Evolutionary conservation across 108 stramenopile genomes (phyloP).

Genomic region (Skeletonema potamos): DNA sequence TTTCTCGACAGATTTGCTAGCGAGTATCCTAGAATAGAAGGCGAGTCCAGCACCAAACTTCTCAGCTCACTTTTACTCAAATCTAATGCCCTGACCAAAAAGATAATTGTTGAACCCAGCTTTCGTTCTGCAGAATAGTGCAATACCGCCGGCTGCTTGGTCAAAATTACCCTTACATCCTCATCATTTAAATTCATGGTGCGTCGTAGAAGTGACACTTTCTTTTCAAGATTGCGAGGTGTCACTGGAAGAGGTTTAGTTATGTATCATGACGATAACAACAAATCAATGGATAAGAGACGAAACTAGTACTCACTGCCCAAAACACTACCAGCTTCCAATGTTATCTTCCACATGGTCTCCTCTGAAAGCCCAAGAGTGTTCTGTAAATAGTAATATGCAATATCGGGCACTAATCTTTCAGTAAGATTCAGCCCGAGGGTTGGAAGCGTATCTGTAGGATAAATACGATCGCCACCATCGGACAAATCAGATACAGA

Average conservation of each 20-base stretch:
- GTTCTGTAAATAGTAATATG: constrained; percentile 81
- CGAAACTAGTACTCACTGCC: constrained; percentile 39
- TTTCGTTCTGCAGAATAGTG: constrained; percentile 69
- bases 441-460: constrained; percentile 10
- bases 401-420: constrained; percentile 51
- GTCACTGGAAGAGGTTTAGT: constrained; percentile 39
- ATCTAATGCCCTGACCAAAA: constrained; percentile 57
- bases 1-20: constrained; percentile 58
- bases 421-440: constrained; percentile 11
- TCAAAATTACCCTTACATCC: constrained; percentile 57
- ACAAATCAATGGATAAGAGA: background rate
- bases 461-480: constrained; percentile 8
- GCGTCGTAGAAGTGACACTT: constrained; percentile 54
- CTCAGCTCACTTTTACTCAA: constrained; percentile 57
- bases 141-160: constrained; percentile 59
- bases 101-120: constrained; percentile 61
- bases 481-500: background rate
- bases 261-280: background rate
- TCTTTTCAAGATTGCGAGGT: constrained; percentile 59
- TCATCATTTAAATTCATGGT: constrained; percentile 66
- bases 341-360: constrained; percentile 79
- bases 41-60: constrained; percentile 54
- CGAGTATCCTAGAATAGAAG: constrained; percentile 66
- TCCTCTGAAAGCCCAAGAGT: constrained; percentile 76
- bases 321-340: constrained; percentile 62